Percentiles rank a stretch among this genome's conserved stretches.
phyloP scores from a whole-genome alignment of 495 filamentous ascomycete species.

The Podospora appendiculata region DNA sequence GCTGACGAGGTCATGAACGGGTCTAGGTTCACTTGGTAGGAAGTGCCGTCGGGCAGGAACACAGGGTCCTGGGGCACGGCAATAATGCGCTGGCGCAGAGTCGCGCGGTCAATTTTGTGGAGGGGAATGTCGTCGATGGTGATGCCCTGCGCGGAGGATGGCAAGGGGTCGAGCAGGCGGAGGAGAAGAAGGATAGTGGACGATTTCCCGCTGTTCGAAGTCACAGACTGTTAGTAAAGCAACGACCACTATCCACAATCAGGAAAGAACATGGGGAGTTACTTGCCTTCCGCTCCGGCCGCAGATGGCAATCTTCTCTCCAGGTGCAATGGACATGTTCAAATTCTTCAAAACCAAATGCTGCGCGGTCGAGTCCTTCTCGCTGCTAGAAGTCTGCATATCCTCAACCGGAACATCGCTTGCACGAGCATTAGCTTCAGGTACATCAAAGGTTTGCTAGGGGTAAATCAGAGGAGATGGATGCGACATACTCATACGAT shows the following conservation, averaged over 20 bases:
- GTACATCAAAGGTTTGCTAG: neutral
- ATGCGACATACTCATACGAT: conserved; percentile 12
- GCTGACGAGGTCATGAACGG: conserved; percentile 23
- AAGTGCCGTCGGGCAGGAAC: conserved; percentile 44
- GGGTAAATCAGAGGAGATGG: neutral
- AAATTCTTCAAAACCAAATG: conserved; percentile 14
- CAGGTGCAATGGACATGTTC: conserved; percentile 3
- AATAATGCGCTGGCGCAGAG: conserved; percentile 16
- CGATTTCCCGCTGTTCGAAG: conserved; percentile 62
- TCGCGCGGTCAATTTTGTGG: conserved; percentile 5
- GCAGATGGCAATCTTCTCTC: conserved; percentile 3
- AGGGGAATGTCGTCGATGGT: conserved; percentile 18
- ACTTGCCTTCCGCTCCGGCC: conserved; percentile 10
- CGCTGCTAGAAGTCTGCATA: neutral
- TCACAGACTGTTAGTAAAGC: conserved; percentile 59
- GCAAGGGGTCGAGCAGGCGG: conserved; percentile 74
- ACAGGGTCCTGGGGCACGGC: conserved; percentile 50
- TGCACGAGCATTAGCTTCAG: neutral
- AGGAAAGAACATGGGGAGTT: conserved; percentile 19
- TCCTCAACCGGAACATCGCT: neutral
- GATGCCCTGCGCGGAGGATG: conserved; percentile 40
- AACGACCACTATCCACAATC: conserved; percentile 57
- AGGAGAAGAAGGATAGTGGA: conserved; percentile 80
- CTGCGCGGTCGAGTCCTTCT: conserved; percentile 16
- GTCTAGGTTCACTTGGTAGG: conserved; percentile 35